Base-by-base conservation (phyloP, 306 rosid genomes). In the Cajanus cajan region DNA sequence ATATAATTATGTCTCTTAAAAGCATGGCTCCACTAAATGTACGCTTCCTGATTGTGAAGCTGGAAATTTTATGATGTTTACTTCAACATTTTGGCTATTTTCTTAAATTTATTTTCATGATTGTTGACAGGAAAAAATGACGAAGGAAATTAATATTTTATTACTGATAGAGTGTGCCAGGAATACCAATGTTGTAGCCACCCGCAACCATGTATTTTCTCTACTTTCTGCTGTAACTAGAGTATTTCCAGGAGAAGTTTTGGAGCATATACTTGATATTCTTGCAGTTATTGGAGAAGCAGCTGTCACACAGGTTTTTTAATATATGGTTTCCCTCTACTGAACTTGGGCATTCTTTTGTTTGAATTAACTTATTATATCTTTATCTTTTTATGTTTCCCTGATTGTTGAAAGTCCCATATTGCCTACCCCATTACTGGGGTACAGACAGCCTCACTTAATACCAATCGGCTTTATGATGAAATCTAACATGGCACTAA, bases 161-260 rank as follows among this genome's bases (percentile, higher is more conserved):
- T 78, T 89, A 63, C 63, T 94, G 89, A 85, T 94, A 67, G 91
- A 84, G 73, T 90, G 97, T 75, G 88, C 90, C 77, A 84, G 52
- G 61, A 78, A 85, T 68, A 73, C 89, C 4, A 81, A 81, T 34
- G 85, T 85, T 83, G 88, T 78, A 34, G 89, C 75, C 71, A 92
- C 97, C 73, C 88, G 89, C 71, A 94, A 92, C 88, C 94, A 90
- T 85, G 79, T 89, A 54, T 90, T 90, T 86, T 85, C 92, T 50
- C 58, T 92, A 48, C 87, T 94, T 78, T 83, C 93, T 50, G 80
- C 88, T 79, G 68, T 91, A 69, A 80, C 94, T 73, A 88, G 82
- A 85, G 80, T 87, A 57, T 82, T 84, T 76, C 95, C 97, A 0
- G 90, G 85, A 76, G 86, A 71, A 54, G 86, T 89, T 82, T 78